Evolutionary conservation across 2,329 filamentous ascomycete genomes (phyloP).

Genomic region (Ophiosphaerella korrae): DNA sequence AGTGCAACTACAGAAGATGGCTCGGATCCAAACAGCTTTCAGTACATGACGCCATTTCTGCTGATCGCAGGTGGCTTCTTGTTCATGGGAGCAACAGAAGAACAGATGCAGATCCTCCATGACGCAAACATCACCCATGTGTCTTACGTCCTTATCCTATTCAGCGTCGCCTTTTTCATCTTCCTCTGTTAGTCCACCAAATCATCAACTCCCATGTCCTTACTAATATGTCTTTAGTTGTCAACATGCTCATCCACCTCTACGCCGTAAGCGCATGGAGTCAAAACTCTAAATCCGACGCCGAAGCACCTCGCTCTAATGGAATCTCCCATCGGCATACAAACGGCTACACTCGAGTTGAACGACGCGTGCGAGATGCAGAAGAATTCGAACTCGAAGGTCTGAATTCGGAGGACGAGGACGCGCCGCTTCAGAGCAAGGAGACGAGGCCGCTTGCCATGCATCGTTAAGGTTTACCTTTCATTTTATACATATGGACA

Average conservation of each 20-base stretch:
- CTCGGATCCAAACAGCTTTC: constrained; percentile 72
- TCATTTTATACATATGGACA: background rate
- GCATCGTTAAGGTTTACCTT: constrained; percentile 10
- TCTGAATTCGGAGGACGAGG: constrained; percentile 82
- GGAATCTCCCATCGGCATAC: constrained; percentile 24
- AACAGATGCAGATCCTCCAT: constrained; percentile 84
- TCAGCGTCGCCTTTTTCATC: constrained; percentile 84
- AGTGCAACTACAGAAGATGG: constrained; percentile 69
- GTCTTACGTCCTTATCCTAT: constrained; percentile 89
- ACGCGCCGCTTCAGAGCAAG: constrained; percentile 29
- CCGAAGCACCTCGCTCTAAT: constrained; percentile 42
- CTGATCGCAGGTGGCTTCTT: constrained; percentile 92
- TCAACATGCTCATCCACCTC: constrained; percentile 81
- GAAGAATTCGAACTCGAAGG: constrained; percentile 95
- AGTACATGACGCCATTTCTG: constrained; percentile 73
- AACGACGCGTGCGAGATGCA: constrained; percentile 72
- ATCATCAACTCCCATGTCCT: background rate
- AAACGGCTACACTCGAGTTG: constrained; percentile 50
- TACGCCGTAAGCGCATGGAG: constrained; percentile 71
- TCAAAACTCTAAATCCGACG: constrained; percentile 41
- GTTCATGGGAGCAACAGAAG: constrained; percentile 97
- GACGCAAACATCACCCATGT: constrained; percentile 82
- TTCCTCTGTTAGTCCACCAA: constrained; percentile 72
- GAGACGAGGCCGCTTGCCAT: constrained; percentile 25
- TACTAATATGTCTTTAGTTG: constrained; percentile 56